Conservation (phyloP, 148 eudicot species). For the Polygonum aviculare region DNA sequence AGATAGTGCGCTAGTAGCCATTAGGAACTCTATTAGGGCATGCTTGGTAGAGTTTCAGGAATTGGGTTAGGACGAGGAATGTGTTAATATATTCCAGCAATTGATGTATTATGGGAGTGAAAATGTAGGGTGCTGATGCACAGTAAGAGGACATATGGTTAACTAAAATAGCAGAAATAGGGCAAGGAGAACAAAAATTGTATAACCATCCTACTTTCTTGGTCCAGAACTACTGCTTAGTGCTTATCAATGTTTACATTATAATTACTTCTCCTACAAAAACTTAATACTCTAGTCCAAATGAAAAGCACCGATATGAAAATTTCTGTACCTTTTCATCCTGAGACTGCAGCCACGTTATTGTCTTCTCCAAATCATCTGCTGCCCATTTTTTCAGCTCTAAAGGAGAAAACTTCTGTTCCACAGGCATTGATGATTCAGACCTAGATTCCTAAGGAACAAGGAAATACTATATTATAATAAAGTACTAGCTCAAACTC, state of each 20-base stretch:
- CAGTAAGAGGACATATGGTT: not conserved
- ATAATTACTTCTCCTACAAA: not conserved
- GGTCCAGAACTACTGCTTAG: not conserved
- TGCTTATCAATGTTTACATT: not conserved
- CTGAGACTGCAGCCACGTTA: slow-evolving; percentile 72
- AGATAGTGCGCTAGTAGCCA: too few species aligned
- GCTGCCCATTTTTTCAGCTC: slow-evolving; percentile 77
- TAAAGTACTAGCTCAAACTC: not conserved
- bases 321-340: slow-evolving; percentile 62
- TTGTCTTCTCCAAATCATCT: slow-evolving; percentile 62
- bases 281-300: not conserved
- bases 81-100: too few species aligned
- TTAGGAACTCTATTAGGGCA: too few species aligned
- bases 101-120: too few species aligned
- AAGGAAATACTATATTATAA: not conserved
- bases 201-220: not conserved
- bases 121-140: not conserved
- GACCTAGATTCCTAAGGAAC: slow-evolving; percentile 20
- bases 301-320: not conserved
- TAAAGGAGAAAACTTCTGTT: slow-evolving; percentile 40
- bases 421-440: slow-evolving; percentile 24
- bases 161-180: too few species aligned
- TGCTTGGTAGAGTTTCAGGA: too few species aligned
- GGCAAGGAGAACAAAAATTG: not conserved
- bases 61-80: too few species aligned